These are phyloP conservation scores for Acer campestre DNA, from an alignment of 345 rosid genomes.

Conservation along the genomic window DNA sequence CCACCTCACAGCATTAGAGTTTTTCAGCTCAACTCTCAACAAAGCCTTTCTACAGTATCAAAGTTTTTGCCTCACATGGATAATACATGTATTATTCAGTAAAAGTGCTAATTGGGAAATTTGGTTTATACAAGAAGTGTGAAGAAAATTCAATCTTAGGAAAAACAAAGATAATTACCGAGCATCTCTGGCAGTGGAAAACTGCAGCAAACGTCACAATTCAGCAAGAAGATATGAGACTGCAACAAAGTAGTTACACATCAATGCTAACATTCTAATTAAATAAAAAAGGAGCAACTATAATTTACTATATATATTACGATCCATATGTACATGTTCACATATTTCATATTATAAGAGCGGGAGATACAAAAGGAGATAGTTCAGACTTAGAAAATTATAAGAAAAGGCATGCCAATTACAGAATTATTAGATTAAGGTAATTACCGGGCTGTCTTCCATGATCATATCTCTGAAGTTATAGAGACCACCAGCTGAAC, in stretches of 20 bases:
- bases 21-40: background rate
- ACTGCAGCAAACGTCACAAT: slow-evolving; percentile 96
- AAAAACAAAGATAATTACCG: slow-evolving; percentile 41
- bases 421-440: slow-evolving; percentile 17
- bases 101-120: background rate
- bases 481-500: slow-evolving; percentile 92
- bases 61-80: background rate
- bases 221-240: slow-evolving; percentile 91
- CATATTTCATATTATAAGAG: background rate
- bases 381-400: background rate
- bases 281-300: background rate
- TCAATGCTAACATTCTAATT: background rate
- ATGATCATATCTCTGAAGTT: slow-evolving; percentile 73
- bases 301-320: background rate
- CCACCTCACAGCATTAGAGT: background rate
- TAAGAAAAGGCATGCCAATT: slow-evolving; percentile 1
- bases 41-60: background rate
- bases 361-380: slow-evolving; percentile 10
- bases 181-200: slow-evolving; percentile 90
- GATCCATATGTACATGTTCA: background rate
- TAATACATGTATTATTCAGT: background rate
- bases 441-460: slow-evolving; percentile 84
- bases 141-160: background rate
- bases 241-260: slow-evolving; percentile 35
- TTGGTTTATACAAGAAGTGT: background rate